Base-by-base conservation (phyloP, 78 protist species). In the Salpingoeca rosetta region DNA sequence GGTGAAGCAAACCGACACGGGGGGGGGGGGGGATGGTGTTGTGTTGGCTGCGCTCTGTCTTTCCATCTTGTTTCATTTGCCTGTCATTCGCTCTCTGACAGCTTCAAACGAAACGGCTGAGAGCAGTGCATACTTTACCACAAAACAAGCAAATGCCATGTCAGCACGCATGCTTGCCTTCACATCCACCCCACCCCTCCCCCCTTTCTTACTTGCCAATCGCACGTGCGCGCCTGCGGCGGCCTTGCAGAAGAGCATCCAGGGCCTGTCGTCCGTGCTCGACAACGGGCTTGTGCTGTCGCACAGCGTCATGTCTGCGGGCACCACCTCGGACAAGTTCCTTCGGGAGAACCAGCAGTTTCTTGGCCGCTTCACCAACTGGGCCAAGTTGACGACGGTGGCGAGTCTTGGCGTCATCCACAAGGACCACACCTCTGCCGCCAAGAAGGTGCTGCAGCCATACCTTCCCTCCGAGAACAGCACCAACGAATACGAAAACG, bases 321-420 rank as follows among this genome's bases (percentile, higher is more conserved):
- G 99, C 76, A 98, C 99, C 37, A 94, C 99, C 12, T 51, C 85
- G 81, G 99, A 99, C 86, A 37, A 56, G 39, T 99, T 97, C 88
- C 82, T 99, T 39, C 82, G 98, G n/a, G 92, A 91, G 45, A 98
- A 99, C 86, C 79, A 92, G 36, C 97, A 95, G 38, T 98, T 99
- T 99, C 88, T 98, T n/a, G 76, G 83, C 26, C 72, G 88, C n/a
- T 95, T 97, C 1, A 86, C 92, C 31, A 93, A 98, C 93, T 98
- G 99, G 99, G 92, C 96, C 57, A 91, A 96, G 86, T 96, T 97
- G 86, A 76, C 94, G n/a, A 95, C 97, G 72, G 88, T 91, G 35
- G 96, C 98, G 27, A 42, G 92, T 74, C 88, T 95, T 65, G 99
- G 99, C 43, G 95, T 96, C 28, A 93, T 97, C 84, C 97, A 97